Evolutionary conservation across 2,329 filamentous ascomycete genomes (phyloP), one percentile per base, ranked within the genome.

Genomic region (Pseudocercospora pini-densiflorae): DNA sequence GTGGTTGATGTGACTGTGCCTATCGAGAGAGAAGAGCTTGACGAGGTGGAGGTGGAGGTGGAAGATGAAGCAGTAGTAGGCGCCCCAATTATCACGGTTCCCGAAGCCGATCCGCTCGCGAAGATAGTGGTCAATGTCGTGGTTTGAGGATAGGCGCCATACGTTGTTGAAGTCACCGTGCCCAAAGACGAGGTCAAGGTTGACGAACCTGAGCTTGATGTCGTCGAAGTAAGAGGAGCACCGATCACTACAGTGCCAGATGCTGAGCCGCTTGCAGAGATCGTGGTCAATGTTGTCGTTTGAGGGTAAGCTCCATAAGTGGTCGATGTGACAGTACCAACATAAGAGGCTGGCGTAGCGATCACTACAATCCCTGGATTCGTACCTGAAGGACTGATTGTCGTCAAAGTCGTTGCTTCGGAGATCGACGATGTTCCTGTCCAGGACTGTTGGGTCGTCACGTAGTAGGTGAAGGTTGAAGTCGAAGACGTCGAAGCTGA

Each of bases 261-360:
- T 5, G 21, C 36, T 3, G 63, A 45, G 12, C 57, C 63, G 14
- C 57, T 65, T 10, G 43, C 14, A 1, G 63, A 36, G 24, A 61
- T 61, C 2, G 58, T 61, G 10, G 63, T 61, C 23, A 65, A 45
- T 8, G 51, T 61, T 3, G 58, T 61, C 21, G 63, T 61, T 4
- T 33, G 31, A 9, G 33, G 5, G 21, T 55, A 65, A 3, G 47
- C 27, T 16, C 51, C 36, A 23, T 45, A 65, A 21, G 57, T 54
- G 2, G 63, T 61, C 4, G 27, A 23, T 5, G 49, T 55, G 14
- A 43, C 43, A 9, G 19, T 49, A 16, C 59, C 59, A 23, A 55
- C 53, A 24, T 49, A 49, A 21, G 45, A 51, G 7, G 45, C 45
- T 14, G 45, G n/a, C 45, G 45, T 23, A 24, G 45, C 45, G 21